phyloP scores from a whole-genome alignment of 345 rosid genomes.

The Nasturtium officinale region DNA sequence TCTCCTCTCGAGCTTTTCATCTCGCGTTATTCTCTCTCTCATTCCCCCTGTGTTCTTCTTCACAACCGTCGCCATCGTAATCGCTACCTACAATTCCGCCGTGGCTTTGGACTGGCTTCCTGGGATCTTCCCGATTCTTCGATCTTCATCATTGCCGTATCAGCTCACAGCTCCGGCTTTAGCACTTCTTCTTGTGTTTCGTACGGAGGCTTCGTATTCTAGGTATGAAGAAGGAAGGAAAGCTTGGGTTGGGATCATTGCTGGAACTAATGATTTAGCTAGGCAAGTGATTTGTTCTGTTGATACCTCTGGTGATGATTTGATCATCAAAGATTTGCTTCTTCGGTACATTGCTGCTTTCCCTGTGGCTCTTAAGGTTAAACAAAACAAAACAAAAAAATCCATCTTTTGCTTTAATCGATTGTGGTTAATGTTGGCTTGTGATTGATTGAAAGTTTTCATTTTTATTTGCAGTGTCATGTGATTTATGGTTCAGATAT shows the following conservation, averaged over 20 bases:
- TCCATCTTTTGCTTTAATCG: background rate
- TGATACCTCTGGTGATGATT: constrained; percentile 51
- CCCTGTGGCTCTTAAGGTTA: constrained; percentile 86
- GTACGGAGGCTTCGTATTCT: constrained; percentile 94
- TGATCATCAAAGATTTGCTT: constrained; percentile 54
- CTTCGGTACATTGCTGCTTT: constrained; percentile 76
- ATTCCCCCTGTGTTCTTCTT: constrained; percentile 80
- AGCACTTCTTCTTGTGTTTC: constrained; percentile 81
- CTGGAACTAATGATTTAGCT: constrained; percentile 73
- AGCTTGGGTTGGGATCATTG: constrained; percentile 78
- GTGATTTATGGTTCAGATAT: constrained; percentile 73
- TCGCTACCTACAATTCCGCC: constrained; percentile 71
- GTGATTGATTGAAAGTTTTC: background rate
- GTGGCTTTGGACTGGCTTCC: constrained; percentile 68
- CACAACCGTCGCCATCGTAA: constrained; percentile 59
- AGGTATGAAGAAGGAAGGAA: constrained; percentile 81
- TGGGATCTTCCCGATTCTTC: constrained; percentile 62
- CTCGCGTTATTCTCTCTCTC: constrained; percentile 80
- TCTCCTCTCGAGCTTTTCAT: constrained; percentile 67
- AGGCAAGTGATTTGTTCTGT: constrained; percentile 60
- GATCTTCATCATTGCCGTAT: constrained; percentile 80
- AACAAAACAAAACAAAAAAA: too few species aligned
- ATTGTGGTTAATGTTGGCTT: constrained; percentile 40
- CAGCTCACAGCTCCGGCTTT: constrained; percentile 91
- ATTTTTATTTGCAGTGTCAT: constrained; percentile 65